Evolutionary conservation across 1,284 basidiomycete genomes (phyloP).

Genomic region (Boletus sp.): DNA sequence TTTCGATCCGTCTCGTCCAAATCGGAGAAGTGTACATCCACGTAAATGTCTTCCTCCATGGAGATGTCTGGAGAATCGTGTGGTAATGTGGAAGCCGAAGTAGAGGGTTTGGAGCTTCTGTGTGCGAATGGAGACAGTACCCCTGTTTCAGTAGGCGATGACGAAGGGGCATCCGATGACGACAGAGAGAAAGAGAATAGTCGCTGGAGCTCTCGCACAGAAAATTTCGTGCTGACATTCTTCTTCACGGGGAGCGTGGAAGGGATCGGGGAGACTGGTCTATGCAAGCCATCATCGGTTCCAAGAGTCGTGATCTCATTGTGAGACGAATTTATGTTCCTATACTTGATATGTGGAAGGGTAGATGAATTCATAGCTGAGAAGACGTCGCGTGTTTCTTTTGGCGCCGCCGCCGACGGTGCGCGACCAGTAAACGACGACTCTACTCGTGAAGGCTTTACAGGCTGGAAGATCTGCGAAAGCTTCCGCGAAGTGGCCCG

Average conservation of each 20-base stretch:
- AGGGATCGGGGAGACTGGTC: conserved; percentile 14
- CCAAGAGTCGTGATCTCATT: conserved; percentile 19
- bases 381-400: conserved; percentile 8
- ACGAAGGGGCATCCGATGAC: conserved; percentile 29
- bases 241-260: conserved; percentile 26
- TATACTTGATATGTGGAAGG: conserved; percentile 11
- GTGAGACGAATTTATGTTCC: conserved; percentile 14
- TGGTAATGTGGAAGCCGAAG: conserved; percentile 21
- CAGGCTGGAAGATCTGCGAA: conserved; percentile 31
- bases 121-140: conserved; percentile 3
- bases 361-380: conserved; percentile 15
- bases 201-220: conserved; percentile 40
- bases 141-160: conserved; percentile 6
- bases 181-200: conserved; percentile 41
- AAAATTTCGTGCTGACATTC: conserved; percentile 26
- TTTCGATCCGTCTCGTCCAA: conserved; percentile 22
- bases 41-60: conserved; percentile 23
- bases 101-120: conserved; percentile 11
- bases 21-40: conserved; percentile 25
- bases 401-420: conserved; percentile 5
- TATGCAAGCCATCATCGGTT: conserved; percentile 23
- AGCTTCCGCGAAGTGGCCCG: conserved; percentile 29
- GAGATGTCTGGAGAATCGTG: conserved; percentile 22
- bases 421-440: conserved; percentile 8
- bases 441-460: conserved; percentile 22